These are phyloP conservation scores for Phaffia australis DNA, from an alignment of 768 basidiomycete species.

Conservation along the genomic window DNA sequence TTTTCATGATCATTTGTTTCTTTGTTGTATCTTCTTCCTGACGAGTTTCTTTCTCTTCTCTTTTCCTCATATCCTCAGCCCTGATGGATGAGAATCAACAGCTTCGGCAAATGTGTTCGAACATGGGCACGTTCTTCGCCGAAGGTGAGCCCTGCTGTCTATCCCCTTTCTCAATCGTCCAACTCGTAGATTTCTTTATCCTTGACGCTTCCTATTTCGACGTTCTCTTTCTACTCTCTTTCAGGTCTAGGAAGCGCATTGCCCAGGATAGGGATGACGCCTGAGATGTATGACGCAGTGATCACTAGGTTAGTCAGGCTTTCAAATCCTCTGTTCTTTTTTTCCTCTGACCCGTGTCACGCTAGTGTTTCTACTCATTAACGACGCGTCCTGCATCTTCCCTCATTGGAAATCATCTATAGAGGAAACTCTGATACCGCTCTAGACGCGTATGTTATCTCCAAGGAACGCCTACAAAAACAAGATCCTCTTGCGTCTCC, in stretches of 20 bases:
- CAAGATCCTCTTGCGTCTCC: constrained; percentile 3
- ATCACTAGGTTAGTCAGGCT: constrained; percentile 4
- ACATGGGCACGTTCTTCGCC: constrained; percentile 11
- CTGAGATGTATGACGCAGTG: constrained; percentile 20
- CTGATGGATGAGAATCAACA: constrained; percentile 19
- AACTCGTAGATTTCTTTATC: too few relatives aligned
- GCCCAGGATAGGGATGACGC: constrained; percentile 14
- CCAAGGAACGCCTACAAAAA: constrained; percentile 17
- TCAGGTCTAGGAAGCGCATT: constrained; percentile 2
- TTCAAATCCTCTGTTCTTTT: too few relatives aligned
- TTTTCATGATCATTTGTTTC: too few relatives aligned
- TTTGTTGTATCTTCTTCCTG: not conserved
- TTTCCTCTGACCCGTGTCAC: not conserved
- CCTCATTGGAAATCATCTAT: not conserved
- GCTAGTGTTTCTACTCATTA: not conserved
- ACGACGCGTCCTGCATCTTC: too few relatives aligned
- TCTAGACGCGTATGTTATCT: constrained; percentile 21
- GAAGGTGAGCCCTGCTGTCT: not conserved
- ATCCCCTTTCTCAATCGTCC: not conserved
- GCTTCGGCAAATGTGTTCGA: constrained; percentile 11
- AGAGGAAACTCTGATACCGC: constrained; percentile 21
- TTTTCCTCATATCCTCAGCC: constrained; percentile 2
- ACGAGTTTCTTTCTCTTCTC: not conserved
- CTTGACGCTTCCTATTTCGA: too few relatives aligned
- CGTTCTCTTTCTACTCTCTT: too few relatives aligned